Evolutionary conservation across 495 filamentous ascomycete genomes (phyloP), one percentile per base, ranked within the genome.

Genomic region (Penicillium flavigenum): DNA sequence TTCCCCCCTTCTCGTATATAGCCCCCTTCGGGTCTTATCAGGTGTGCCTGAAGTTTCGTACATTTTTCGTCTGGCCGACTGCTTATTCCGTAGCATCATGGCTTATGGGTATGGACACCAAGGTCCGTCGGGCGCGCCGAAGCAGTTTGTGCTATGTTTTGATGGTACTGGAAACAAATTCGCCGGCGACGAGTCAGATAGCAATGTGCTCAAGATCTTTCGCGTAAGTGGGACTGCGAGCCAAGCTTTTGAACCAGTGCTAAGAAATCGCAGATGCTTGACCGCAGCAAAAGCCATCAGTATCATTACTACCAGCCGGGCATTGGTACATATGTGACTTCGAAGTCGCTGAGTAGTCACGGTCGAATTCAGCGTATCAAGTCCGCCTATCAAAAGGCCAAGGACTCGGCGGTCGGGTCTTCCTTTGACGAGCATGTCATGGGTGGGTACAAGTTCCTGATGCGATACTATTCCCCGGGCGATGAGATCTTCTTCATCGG

Each of bases 131-230:
- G 52, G 44, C 20, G 55, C 59, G 29, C 75, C 74, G 5, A 80
- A 76, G 66, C 80, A 82, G 55, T 79, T 95, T 46, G 84, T 96
- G 17, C 76, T 96, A 4, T 95, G 91, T 63, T 96, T 96, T 56
- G 91, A 96, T 67, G 91, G 91, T 24, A 96, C 91, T 0, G 91
- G 91, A 2, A 94, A 96, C 64, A 90, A 92, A 62, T 95, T 94
- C 65, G 79, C 79, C 29, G 89, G 91, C 10, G 88, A 90, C 64
- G 85, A 88, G 47, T 84, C 84, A 9, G 89, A 95, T 65, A 94
- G 89, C 66, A 95, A 94, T 69, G 92, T 96, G 56, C 74, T 96
- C 44, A 96, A 96, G 69, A 91, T 96, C 26, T 96, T 87, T 68
- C 73, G 79, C 24, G 76, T 79, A 66, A 63, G 75, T 72, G 29